Evolutionary conservation across 352 stramenopile species (phyloP), one percentile per base, ranked within the genome.

Genomic region (Detonula confervacea): DNA sequence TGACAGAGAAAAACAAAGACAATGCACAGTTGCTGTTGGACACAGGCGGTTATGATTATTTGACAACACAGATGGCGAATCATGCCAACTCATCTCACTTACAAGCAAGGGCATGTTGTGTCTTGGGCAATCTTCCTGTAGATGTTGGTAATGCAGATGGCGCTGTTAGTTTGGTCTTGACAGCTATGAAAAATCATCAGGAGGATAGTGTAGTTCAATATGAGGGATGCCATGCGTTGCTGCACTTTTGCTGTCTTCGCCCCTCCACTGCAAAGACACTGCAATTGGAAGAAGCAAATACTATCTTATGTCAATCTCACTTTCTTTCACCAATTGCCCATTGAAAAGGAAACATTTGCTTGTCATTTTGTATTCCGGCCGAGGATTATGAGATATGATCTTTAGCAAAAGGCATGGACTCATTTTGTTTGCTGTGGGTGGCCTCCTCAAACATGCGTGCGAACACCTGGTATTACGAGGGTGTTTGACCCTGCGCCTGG

Each of bases 111-210:
- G 20, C 42, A 16, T 73, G 49, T n/a, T n/a, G 37, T 14, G 29
- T 80, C 16, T 47, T 80, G 30, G 18, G 61, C 18, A 65, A 61
- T 46, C 27, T 80, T 18, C 27, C 47, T 29, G n/a, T 73, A 4
- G 46, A 39, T 44, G 61, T 61, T 22, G 6, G 27, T n/a, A 35
- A 68, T 2, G 68, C 62, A 7, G 62, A 68, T 42, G 39, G 52
- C 1, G 47, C 52, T 22, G 30, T 46, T 35, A 25, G 25, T 30
- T 37, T 77, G 11, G 35, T 77, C 35, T 27, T 81, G 29, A 9
- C 18, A 35, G 56, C 64, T 33, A 72, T 77, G 18, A 70, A 81
- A 54, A 64, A 62, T 33, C 29, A 77, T 29, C 11, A 52, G 16
- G 27, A 60, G 9, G 64, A 77, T 47, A 59, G 16, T 14, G 12